phyloP scores from a whole-genome alignment of 192 early-diverging fungal genomes.

The Gonapodya sp. region DNA sequence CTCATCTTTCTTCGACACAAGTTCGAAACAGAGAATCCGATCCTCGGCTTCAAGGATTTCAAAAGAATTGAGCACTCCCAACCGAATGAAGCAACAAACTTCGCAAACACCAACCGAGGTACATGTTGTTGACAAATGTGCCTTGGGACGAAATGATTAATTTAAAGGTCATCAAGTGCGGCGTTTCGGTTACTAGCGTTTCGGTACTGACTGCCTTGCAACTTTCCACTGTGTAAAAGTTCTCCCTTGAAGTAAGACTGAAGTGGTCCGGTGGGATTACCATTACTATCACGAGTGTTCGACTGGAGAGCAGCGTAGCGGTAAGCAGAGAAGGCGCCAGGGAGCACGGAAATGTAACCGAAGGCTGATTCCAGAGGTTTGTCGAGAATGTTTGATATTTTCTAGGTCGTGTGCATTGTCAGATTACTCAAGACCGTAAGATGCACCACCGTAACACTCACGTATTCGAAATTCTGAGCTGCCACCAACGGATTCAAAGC shows the following conservation, averaged over 20 bases:
- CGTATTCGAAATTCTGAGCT: constrained; percentile 89
- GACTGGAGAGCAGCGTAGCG: constrained; percentile 76
- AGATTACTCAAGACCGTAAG: not conserved
- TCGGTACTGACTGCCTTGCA: constrained; percentile 63
- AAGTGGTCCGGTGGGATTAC: constrained; percentile 40
- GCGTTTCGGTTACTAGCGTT: not conserved
- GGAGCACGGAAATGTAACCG: constrained; percentile 91
- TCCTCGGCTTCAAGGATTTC: constrained; percentile 56
- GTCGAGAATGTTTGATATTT: constrained; percentile 95
- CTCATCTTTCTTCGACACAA: constrained; percentile 71
- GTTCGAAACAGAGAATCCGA: constrained; percentile 91
- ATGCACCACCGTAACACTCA: not conserved
- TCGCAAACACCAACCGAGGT: constrained; percentile 49
- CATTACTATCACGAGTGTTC: constrained; percentile 28
- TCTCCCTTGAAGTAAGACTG: constrained; percentile 89
- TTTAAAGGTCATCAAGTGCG: not conserved
- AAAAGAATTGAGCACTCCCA: not conserved
- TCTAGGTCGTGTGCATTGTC: constrained; percentile 33
- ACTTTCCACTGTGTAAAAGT: constrained; percentile 59
- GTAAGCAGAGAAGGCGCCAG: constrained; percentile 95
- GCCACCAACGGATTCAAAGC: constrained; percentile 83
- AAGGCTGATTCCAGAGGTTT: constrained; percentile 92
- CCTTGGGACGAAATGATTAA: not conserved
- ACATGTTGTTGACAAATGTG: constrained; percentile 68
- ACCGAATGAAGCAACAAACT: not conserved